These are phyloP conservation scores for Phytophthora pluvialis DNA, from an alignment of 352 stramenopile species.

Conservation along the genomic window DNA sequence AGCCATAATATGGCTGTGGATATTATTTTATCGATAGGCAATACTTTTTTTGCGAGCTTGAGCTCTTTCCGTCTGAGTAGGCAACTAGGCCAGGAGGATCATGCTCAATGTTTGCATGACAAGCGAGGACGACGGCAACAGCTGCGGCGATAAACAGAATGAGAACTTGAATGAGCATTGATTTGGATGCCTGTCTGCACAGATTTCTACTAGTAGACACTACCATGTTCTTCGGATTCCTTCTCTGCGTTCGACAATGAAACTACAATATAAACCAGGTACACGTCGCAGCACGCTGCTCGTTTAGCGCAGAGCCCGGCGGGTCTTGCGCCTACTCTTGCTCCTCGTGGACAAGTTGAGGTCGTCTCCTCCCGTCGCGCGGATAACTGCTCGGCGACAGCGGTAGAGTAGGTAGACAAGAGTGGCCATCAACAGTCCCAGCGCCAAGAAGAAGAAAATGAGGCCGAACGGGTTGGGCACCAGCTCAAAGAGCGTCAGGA, in stretches of 20 bases:
- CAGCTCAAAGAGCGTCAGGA: conserved; percentile 70
- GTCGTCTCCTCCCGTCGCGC: conserved; percentile 21
- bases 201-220: no score
- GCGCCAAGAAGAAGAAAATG: conserved; percentile 57
- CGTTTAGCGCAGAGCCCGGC: conserved; percentile 27
- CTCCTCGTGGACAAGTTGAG: conserved; percentile 18
- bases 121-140: no score
- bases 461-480: conserved; percentile 64
- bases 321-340: conserved; percentile 31
- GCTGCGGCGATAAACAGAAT: no score
- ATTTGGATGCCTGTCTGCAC: no score
- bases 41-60: no score
- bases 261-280: conserved; percentile 5
- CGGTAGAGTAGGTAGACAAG: conserved; percentile 63
- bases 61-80: no score
- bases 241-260: conserved; percentile 6
- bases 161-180: no score
- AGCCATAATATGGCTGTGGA: no score
- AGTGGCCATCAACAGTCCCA: conserved; percentile 45
- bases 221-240: no score
- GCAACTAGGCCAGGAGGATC: no score
- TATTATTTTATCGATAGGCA: no score
- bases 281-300: neutral
- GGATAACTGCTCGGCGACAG: conserved; percentile 58
- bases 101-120: no score